Evolutionary conservation across 2,329 filamentous ascomycete genomes (phyloP).

Genomic region (Berkeleyomyces basicola): DNA sequence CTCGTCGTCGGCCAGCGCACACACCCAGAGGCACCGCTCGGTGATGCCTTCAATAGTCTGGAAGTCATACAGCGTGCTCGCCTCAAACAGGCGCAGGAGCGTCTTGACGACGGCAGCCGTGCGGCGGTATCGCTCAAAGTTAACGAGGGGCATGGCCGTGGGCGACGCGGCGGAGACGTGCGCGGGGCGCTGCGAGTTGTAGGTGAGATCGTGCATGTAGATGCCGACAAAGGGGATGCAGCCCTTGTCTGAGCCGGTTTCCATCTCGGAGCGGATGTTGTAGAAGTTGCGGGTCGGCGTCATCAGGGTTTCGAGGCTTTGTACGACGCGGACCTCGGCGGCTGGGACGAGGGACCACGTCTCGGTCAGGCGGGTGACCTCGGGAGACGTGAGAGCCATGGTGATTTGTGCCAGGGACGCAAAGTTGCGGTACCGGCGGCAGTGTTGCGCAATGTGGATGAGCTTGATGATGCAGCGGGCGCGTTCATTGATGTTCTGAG

Average conservation of each 20-base stretch:
- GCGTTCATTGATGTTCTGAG: conserved; percentile 52
- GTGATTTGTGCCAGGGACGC: conserved; percentile 70
- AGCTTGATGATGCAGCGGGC: conserved; percentile 64
- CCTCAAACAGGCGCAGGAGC: conserved; percentile 59
- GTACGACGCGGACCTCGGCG: conserved; percentile 47
- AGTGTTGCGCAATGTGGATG: conserved; percentile 66
- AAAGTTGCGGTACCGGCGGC: conserved; percentile 62
- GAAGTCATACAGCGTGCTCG: conserved; percentile 58
- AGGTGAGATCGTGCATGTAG: conserved; percentile 70
- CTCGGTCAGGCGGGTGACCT: conserved; percentile 47
- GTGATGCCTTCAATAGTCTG: conserved; percentile 60
- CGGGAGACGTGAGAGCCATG: conserved; percentile 58
- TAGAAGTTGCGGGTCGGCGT: conserved; percentile 66
- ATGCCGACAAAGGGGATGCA: conserved; percentile 75
- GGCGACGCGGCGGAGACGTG: conserved; percentile 50
- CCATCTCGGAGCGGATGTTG: conserved; percentile 65
- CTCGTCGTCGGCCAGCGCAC: conserved; percentile 58
- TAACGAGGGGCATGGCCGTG: conserved; percentile 52
- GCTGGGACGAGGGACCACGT: conserved; percentile 58
- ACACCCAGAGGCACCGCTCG: conserved; percentile 73
- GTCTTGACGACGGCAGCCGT: conserved; percentile 67
- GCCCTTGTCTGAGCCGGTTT: conserved; percentile 46
- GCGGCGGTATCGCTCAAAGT: conserved; percentile 67
- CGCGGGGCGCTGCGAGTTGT: conserved; percentile 63
- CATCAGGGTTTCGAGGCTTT: conserved; percentile 53